A percentile compares a stretch with the other conserved stretches of the same genome.
Evolutionary conservation across 208 protist species (phyloP).

Genomic region (Leptomonas seymouri): DNA sequence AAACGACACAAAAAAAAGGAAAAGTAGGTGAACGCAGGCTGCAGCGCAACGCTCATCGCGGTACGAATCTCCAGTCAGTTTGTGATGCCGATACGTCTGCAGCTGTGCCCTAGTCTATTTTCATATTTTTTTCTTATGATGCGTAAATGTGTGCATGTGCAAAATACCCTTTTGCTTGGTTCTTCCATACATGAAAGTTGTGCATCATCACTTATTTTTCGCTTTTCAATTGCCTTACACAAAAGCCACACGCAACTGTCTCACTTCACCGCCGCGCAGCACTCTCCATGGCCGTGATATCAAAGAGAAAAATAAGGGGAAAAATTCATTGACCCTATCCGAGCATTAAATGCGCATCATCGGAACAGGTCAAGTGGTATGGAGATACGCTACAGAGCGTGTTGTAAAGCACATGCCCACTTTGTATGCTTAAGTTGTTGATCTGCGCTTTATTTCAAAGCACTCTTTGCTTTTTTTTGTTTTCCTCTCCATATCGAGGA

Average conservation of each 20-base stretch:
- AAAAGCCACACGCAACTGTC: neutral
- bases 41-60: neutral
- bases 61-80: neutral
- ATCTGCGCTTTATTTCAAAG: neutral
- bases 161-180: too few relatives aligned
- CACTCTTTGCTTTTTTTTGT: neutral
- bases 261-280: neutral
- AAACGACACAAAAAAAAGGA: neutral
- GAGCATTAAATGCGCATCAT: neutral
- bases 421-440: neutral
- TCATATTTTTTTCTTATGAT: too few relatives aligned
- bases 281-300: too few relatives aligned
- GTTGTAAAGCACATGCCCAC: too few relatives aligned
- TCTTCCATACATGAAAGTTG: too few relatives aligned
- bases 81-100: neutral
- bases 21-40: neutral
- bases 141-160: too few relatives aligned
- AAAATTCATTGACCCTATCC: neutral
- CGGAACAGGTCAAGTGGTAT: neutral
- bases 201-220: too few relatives aligned
- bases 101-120: too few relatives aligned
- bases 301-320: neutral
- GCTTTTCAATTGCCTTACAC: too few relatives aligned
- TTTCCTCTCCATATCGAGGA: neutral
- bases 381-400: neutral